Base-by-base conservation (phyloP, 495 filamentous ascomycete species). In the Elaphomyces granulatus region DNA sequence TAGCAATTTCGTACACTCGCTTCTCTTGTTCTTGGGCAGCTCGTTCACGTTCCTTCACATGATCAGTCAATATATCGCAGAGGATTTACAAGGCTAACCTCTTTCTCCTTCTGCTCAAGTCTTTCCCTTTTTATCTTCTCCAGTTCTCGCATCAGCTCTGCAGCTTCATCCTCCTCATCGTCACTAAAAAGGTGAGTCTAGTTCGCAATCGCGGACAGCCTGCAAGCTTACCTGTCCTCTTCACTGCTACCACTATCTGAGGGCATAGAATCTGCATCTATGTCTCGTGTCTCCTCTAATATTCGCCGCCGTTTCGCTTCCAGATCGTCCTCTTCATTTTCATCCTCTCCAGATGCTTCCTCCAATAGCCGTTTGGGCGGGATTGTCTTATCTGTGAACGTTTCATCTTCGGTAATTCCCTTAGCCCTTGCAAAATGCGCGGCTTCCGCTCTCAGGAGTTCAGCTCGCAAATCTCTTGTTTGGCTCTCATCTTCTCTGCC, bases 121-220 rank as follows among this genome's bases (percentile, higher is more conserved):
- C 90, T 68, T 60, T 98, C 90, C 41, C 74, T 79, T 59, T 92
- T 85, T 57, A 98, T 93, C 60, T 94, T 87, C 53, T 90, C 88
- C 20, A 98, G 64, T 57, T 98, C 90, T 15, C 92, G 75, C 65
- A 90, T 78, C 37, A 98, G 60, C 51, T 87, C 83, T 0, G 85
- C 87, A 0, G 83, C 84, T 50, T 94, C 87, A 40, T 98, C 88
- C 48, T 92, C 85, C 18, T 85, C 81, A 36, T 83, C 78, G 21
- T 82, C 80, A 40, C 80, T 75, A 28, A 18, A 59, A 46, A 32
- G 15, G 8, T n/a, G n/a, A 12, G 2, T 26, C 15, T 8, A 26
- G n/a, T 12, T 14, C 19, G 20, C 21, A 1, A 15, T 9, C 10
- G 19, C 7, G 16, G 12, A 21, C n/a, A n/a, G n/a, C n/a, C n/a